phyloP scores from a whole-genome alignment of 345 rosid genomes.

The Camelina hispida region DNA sequence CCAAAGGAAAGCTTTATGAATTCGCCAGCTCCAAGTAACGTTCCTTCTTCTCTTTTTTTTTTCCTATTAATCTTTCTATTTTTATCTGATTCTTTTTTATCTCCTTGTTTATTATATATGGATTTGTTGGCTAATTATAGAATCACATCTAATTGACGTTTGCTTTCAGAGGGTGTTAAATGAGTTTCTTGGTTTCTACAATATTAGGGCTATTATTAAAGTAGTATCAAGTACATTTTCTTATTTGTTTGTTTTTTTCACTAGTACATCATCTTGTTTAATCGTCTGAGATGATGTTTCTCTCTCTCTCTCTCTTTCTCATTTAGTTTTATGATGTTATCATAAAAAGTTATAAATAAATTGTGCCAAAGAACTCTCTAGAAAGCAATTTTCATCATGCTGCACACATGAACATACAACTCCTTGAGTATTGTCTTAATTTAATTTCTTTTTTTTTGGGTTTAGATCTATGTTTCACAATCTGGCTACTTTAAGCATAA shows the following conservation, averaged over 20 bases:
- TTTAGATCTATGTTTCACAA: background rate
- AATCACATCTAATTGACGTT: constrained; percentile 30
- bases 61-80: background rate
- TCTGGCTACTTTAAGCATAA: background rate
- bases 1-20: constrained; percentile 71
- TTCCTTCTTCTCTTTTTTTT: no score
- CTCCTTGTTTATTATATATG: constrained; percentile 15
- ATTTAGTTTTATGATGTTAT: constrained; percentile 10
- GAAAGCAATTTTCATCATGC: constrained; percentile 16
- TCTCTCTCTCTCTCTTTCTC: constrained; percentile 33
- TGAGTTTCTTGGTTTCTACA: constrained; percentile 42
- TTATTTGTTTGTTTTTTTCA: background rate
- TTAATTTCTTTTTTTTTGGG: constrained; percentile 1
- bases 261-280: constrained; percentile 24
- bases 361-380: constrained; percentile 5
- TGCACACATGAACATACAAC: constrained; percentile 7
- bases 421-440: constrained; percentile 24
- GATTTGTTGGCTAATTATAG: constrained; percentile 25
- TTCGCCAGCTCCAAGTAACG: constrained; percentile 66
- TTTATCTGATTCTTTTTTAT: background rate
- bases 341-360: constrained; percentile 17
- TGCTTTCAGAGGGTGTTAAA: background rate
- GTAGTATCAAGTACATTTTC: constrained; percentile 35
- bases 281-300: constrained; percentile 7
- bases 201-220: constrained; percentile 43